These are phyloP conservation scores for Protea cynaroides DNA, from an alignment of 164 flowering plant genomes.

Conservation along the genomic window DNA sequence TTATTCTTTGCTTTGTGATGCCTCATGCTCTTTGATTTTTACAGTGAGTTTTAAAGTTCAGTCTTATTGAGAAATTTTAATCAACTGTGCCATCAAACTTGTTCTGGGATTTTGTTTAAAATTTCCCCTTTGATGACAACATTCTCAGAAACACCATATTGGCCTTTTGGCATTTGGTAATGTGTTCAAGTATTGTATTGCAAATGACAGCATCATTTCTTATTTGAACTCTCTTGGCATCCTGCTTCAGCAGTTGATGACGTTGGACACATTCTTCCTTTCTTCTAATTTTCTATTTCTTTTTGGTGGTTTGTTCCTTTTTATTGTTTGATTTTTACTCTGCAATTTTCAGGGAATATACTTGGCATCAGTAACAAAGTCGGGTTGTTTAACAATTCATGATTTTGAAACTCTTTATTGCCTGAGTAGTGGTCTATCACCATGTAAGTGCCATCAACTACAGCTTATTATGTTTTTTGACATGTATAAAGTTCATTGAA, in stretches of 20 bases:
- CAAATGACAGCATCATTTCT: too few species aligned
- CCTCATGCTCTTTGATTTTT: background rate
- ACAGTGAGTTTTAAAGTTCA: background rate
- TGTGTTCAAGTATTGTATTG: too few species aligned
- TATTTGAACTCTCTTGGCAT: background rate
- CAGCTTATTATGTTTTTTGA: background rate
- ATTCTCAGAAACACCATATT: too few species aligned
- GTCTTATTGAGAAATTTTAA: background rate
- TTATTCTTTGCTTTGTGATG: background rate
- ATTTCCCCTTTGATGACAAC: background rate
- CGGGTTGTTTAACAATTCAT: constrained; percentile 85
- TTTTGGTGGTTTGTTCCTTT: background rate
- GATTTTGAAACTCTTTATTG: constrained; percentile 74
- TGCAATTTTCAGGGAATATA: constrained; percentile 58
- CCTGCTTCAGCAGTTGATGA: background rate
- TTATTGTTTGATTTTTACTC: background rate
- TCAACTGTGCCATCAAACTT: background rate
- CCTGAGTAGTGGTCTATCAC: constrained; percentile 26
- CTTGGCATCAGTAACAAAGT: constrained; percentile 75
- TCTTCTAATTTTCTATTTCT: background rate
- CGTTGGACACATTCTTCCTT: background rate
- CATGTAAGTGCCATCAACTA: constrained; percentile 32
- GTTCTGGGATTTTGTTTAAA: background rate
- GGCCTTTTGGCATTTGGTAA: too few species aligned
- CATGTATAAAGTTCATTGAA: background rate